Conservation (phyloP, 345 rosid genomes). For the Erodium maritimum region DNA sequence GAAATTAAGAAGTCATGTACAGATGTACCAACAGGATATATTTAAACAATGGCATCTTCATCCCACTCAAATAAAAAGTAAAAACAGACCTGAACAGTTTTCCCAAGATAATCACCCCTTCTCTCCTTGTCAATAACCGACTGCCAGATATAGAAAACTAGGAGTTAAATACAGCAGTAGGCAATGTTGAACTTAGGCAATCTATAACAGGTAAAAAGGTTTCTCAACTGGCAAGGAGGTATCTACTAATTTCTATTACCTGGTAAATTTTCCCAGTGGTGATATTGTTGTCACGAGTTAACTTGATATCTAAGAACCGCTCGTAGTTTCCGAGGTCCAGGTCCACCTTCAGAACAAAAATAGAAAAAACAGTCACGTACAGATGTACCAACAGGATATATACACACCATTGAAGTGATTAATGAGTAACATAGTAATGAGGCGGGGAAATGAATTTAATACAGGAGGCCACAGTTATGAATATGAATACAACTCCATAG, state of each 20-base stretch:
- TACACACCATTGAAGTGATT: not conserved
- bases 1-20: no score
- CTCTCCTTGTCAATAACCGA: constrained; percentile 83
- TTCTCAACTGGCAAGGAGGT: not conserved
- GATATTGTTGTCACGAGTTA: constrained; percentile 82
- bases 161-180: not conserved
- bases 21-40: not conserved
- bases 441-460: not conserved
- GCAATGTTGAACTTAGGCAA: no score
- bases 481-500: not conserved
- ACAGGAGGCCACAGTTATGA: not conserved
- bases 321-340: constrained; percentile 98
- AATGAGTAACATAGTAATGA: no score
- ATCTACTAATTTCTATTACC: constrained; percentile 21
- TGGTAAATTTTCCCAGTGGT: constrained; percentile 91
- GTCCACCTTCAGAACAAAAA: constrained; percentile 57
- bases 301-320: constrained; percentile 72
- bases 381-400: no score
- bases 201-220: not conserved
- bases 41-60: not conserved
- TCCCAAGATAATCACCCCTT: constrained; percentile 90
- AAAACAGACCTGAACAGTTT: constrained; percentile 75
- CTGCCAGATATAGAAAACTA: constrained; percentile 22
- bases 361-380: not conserved
- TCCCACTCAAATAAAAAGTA: not conserved